A percentile compares a stretch with the other conserved stretches of the same genome.
These are phyloP conservation scores for Euphrasia confusa DNA, from an alignment of 257 asterid genomes.

Conservation along the genomic window DNA sequence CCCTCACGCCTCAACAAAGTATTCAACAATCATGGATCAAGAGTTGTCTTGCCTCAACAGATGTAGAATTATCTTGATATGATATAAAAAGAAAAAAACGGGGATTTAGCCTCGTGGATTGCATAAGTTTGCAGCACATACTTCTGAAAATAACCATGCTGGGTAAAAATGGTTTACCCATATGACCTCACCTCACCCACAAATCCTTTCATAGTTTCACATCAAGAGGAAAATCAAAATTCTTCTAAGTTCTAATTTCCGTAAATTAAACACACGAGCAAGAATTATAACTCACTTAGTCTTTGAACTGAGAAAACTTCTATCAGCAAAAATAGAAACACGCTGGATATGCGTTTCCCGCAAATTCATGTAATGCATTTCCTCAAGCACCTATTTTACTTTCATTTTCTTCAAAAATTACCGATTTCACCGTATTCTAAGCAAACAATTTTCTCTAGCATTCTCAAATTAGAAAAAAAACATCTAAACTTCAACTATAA, in stretches of 20 bases:
- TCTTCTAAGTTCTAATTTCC: too few relatives aligned
- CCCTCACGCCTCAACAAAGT: background rate
- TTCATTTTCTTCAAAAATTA: slow-evolving; percentile 4
- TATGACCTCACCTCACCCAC: too few relatives aligned
- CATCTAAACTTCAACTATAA: background rate
- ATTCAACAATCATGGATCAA: background rate
- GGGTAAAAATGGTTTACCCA: too few relatives aligned
- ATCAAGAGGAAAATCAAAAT: too few relatives aligned
- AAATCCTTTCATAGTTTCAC: too few relatives aligned
- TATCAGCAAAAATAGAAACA: too few relatives aligned
- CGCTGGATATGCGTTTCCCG: too few relatives aligned
- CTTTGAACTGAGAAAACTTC: too few relatives aligned
- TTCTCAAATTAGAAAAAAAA: background rate
- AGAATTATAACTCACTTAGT: too few relatives aligned
- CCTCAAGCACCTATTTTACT: background rate
- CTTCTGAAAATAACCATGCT: background rate
- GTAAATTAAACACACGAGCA: too few relatives aligned
- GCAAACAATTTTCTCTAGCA: background rate
- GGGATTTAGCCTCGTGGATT: background rate
- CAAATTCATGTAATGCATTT: background rate
- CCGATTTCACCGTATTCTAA: slow-evolving; percentile 10
- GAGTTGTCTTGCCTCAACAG: background rate
- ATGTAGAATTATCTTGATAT: background rate
- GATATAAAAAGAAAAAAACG: background rate
- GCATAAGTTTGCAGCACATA: background rate